phyloP scores from a whole-genome alignment of 1,139 yeast species.

The Ogataea hybrid region DNA sequence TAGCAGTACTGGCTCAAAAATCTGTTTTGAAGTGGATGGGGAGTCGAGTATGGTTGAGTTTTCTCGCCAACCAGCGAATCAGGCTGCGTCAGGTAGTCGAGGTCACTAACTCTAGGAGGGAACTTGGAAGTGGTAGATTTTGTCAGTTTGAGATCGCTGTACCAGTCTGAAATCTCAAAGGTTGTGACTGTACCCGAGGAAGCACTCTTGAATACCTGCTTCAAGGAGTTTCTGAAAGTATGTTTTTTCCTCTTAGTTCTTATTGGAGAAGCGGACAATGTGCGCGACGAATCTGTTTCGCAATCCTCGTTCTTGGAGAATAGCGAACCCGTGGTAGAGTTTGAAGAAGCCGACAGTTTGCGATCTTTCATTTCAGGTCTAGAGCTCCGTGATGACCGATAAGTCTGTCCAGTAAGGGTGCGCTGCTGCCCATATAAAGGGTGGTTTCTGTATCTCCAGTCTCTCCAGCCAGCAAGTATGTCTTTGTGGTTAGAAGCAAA shows the following conservation, averaged over 20 bases:
- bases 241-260: slow-evolving; percentile 11
- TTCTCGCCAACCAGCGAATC: neutral
- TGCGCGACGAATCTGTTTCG: slow-evolving; percentile 13
- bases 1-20: slow-evolving; percentile 55
- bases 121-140: neutral
- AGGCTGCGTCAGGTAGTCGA: neutral
- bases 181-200: neutral
- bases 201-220: slow-evolving; percentile 15
- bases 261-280: slow-evolving; percentile 19
- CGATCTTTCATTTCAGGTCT: slow-evolving; percentile 1
- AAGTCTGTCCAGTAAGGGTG: slow-evolving; percentile 1
- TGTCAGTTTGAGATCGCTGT: slow-evolving; percentile 3
- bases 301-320: slow-evolving; percentile 19
- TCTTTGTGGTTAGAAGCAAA: slow-evolving; percentile 10
- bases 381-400: neutral
- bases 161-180: slow-evolving; percentile 14
- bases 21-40: slow-evolving; percentile 61
- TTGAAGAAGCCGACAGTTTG: slow-evolving; percentile 12
- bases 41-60: slow-evolving; percentile 31
- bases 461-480: slow-evolving; percentile 77
- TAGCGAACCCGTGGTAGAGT: slow-evolving; percentile 9
- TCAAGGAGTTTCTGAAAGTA: slow-evolving; percentile 10
- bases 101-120: neutral
- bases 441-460: slow-evolving; percentile 76
- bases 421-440: slow-evolving; percentile 51